Conservation (phyloP, 108 stramenopile species). For the Aureococcus anophagefferens region DNA sequence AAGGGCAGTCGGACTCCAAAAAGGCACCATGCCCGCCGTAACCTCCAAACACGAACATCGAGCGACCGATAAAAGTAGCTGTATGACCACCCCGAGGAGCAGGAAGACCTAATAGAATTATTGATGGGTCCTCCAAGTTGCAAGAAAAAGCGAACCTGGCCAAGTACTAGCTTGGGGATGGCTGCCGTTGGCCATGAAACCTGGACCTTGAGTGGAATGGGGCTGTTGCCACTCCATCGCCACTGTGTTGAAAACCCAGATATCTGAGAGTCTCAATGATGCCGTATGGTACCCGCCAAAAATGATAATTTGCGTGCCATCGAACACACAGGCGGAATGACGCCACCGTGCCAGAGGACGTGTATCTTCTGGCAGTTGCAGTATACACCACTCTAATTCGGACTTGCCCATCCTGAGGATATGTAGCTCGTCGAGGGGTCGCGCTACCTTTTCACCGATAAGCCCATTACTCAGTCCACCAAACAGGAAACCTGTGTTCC, state of each 20-base stretch:
- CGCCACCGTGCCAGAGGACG: constrained; percentile 31
- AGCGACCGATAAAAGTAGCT: neutral
- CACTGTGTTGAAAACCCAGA: constrained; percentile 52
- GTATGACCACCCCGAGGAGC: neutral
- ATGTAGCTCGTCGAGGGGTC: neutral
- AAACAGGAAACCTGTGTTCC: constrained; percentile 10
- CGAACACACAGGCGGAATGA: constrained; percentile 38
- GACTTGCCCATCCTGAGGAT: too few species aligned
- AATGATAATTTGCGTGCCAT: constrained; percentile 31
- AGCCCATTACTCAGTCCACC: constrained; percentile 2
- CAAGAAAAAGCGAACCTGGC: too few species aligned
- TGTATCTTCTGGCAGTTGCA: too few species aligned
- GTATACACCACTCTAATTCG: too few species aligned
- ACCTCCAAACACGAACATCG: constrained; percentile 1
- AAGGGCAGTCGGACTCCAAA: too few species aligned
- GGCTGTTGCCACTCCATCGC: constrained; percentile 45
- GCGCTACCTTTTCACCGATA: neutral
- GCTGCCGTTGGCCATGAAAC: neutral
- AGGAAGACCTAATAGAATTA: too few species aligned
- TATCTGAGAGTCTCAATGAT: constrained; percentile 35
- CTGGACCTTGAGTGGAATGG: neutral
- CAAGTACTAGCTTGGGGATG: neutral
- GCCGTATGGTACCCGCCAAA: constrained; percentile 51
- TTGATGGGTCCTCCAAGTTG: too few species aligned
- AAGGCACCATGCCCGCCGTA: neutral